Percentiles rank a stretch among this genome's conserved stretches.
Evolutionary conservation across 805 yeast species (phyloP).

Genomic region (Blastobotrys muscicola): DNA sequence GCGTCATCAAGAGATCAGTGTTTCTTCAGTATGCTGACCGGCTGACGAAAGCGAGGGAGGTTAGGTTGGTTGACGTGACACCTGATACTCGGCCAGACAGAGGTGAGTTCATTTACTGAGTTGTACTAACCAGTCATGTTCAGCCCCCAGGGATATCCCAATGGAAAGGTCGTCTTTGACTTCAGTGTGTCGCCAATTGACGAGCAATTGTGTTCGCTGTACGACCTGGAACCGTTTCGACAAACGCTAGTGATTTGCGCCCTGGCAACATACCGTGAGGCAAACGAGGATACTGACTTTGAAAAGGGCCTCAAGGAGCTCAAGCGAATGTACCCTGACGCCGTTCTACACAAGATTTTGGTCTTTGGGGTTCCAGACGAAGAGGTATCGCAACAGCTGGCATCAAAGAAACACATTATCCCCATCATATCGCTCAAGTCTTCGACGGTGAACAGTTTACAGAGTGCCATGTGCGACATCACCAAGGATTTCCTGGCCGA

Average conservation of each 20-base stretch:
- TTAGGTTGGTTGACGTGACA: constrained; percentile 66
- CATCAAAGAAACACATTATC: constrained; percentile 11
- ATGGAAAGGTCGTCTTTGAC: constrained; percentile 60
- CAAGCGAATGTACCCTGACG: constrained; percentile 37
- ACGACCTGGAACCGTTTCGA: constrained; percentile 85
- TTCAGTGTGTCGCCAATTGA: constrained; percentile 39
- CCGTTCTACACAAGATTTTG: constrained; percentile 23
- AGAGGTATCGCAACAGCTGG: constrained; percentile 1
- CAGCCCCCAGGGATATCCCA: constrained; percentile 80
- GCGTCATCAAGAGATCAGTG: constrained; percentile 34
- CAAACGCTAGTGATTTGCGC: constrained; percentile 52
- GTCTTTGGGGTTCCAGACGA: constrained; percentile 36
- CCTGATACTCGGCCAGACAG: constrained; percentile 43
- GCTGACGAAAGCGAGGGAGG: constrained; percentile 46
- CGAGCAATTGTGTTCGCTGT: constrained; percentile 48
- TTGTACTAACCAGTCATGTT: constrained; percentile 33
- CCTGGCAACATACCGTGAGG: constrained; percentile 26
- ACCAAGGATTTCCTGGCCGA: constrained; percentile 53
- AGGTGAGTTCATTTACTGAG: constrained; percentile 15
- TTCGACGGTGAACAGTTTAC: constrained; percentile 32
- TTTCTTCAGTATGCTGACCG: constrained; percentile 36
- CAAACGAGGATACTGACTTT: constrained; percentile 14
- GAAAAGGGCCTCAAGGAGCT: constrained; percentile 32
- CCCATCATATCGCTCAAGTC: constrained; percentile 22
- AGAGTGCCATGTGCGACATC: constrained; percentile 66